A percentile compares a stretch with the other conserved stretches of the same genome.
These are phyloP conservation scores for Peronospora tabacina DNA, from an alignment of 352 stramenopile genomes.

Conservation along the genomic window DNA sequence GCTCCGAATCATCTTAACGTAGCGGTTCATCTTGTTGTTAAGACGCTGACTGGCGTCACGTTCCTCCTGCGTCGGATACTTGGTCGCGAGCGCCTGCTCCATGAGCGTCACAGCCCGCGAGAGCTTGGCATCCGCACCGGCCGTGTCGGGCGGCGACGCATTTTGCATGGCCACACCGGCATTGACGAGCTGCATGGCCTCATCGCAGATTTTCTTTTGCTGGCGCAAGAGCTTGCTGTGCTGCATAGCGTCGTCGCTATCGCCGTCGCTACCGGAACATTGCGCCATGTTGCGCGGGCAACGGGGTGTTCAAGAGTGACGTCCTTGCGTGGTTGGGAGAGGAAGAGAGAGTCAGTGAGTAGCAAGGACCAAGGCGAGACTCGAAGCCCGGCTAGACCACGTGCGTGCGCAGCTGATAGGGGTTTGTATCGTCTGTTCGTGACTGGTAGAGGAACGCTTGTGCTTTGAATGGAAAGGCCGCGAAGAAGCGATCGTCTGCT, in stretches of 20 bases:
- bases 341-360: constrained; percentile 17
- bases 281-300: constrained; percentile 32
- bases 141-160: constrained; percentile 41
- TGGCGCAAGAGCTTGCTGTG: constrained; percentile 50
- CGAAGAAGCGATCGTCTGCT: constrained; percentile 12
- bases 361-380: neutral
- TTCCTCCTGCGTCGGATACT: constrained; percentile 67
- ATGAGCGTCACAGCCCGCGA: constrained; percentile 65
- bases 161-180: constrained; percentile 74
- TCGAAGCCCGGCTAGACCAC: constrained; percentile 16
- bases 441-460: constrained; percentile 11
- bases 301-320: constrained; percentile 34
- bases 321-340: neutral
- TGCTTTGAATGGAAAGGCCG: neutral
- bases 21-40: constrained; percentile 83
- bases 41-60: constrained; percentile 58
- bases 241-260: constrained; percentile 57
- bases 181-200: constrained; percentile 79
- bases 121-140: constrained; percentile 55
- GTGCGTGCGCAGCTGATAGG: constrained; percentile 24
- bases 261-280: constrained; percentile 37
- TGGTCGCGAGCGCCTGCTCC: constrained; percentile 66
- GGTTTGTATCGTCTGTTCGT: constrained; percentile 27
- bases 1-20: constrained; percentile 83
- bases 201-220: constrained; percentile 76